Evolutionary conservation across 2,329 filamentous ascomycete genomes (phyloP).

Genomic region (Aspergillus persii): DNA sequence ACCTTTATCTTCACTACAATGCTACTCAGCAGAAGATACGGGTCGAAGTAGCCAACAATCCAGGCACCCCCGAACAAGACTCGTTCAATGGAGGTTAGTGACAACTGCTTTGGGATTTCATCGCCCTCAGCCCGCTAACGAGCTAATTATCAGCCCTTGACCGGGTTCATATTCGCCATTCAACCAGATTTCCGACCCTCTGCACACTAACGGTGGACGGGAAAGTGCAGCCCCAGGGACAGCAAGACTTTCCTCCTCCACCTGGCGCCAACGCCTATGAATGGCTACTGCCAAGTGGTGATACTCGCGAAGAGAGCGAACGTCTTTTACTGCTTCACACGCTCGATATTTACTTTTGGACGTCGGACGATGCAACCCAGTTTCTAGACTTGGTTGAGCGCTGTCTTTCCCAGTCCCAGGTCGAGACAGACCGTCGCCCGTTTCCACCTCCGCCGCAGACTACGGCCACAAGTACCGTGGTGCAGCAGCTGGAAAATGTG

Average conservation of each 20-base stretch:
- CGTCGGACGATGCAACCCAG: conserved; percentile 54
- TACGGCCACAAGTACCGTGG: conserved; percentile 55
- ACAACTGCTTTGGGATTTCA: neutral
- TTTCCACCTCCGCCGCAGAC: conserved; percentile 35
- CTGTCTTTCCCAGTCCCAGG: conserved; percentile 36
- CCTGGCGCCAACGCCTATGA: conserved; percentile 38
- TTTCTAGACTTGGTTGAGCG: conserved; percentile 49
- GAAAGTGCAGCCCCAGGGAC: conserved; percentile 25
- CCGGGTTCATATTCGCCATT: conserved; percentile 53
- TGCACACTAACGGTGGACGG: conserved; percentile 57
- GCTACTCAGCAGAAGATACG: conserved; percentile 52
- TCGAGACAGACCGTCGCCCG: conserved; percentile 51
- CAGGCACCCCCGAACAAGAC: conserved; percentile 62
- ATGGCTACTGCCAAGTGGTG: conserved; percentile 57
- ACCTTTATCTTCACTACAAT: conserved; percentile 64
- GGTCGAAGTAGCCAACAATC: conserved; percentile 63
- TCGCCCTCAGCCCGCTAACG: neutral
- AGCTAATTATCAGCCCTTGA: conserved; percentile 46
- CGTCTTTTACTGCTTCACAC: conserved; percentile 57
- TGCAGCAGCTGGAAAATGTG: conserved; percentile 62
- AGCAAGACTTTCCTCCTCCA: conserved; percentile 24
- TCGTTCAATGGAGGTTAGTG: conserved; percentile 59
- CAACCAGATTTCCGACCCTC: conserved; percentile 58
- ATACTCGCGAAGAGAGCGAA: conserved; percentile 52
- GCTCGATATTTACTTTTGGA: conserved; percentile 65